phyloP scores from a whole-genome alignment of 2,329 filamentous ascomycete species.

The Exophiala viscosa region DNA sequence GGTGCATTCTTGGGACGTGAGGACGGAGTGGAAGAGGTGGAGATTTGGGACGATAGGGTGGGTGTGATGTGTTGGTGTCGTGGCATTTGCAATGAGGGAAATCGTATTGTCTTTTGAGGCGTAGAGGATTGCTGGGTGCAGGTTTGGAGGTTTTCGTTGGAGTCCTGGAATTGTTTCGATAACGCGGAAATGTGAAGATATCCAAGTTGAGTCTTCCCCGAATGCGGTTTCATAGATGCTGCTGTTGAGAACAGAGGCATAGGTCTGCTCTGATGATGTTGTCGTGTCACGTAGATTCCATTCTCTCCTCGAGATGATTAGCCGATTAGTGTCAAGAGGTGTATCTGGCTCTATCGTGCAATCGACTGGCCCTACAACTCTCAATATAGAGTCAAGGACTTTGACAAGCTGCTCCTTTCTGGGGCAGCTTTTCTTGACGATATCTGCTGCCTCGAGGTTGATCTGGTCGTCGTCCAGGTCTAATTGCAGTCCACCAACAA shows the following conservation, averaged over 20 bases:
- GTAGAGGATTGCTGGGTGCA: constrained; percentile 63
- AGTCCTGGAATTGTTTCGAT: constrained; percentile 60
- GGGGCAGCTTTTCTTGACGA: constrained; percentile 31
- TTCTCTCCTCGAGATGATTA: constrained; percentile 32
- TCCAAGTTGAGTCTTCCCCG: constrained; percentile 31
- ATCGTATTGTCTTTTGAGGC: constrained; percentile 58
- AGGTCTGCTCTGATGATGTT: constrained; percentile 45
- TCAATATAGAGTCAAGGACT: constrained; percentile 62
- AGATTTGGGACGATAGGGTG: constrained; percentile 63
- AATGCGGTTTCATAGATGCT: constrained; percentile 34
- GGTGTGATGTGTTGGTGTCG: constrained; percentile 50
- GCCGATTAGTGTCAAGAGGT: constrained; percentile 41
- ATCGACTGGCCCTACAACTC: constrained; percentile 61
- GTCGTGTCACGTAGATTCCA: constrained; percentile 55
- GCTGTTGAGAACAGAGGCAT: constrained; percentile 52
- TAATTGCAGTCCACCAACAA: constrained; percentile 63
- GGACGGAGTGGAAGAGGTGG: constrained; percentile 57
- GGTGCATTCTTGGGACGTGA: constrained; percentile 57
- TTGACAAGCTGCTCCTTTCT: constrained; percentile 54
- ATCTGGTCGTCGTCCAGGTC: constrained; percentile 41
- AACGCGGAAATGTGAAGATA: constrained; percentile 54
- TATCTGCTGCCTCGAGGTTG: no score
- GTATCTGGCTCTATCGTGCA: constrained; percentile 51
- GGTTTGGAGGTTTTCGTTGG: constrained; percentile 64
- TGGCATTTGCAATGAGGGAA: constrained; percentile 43